A percentile compares a stretch with the other conserved stretches of the same genome.
These are phyloP conservation scores for Zymoseptoria brevis DNA, from an alignment of 2,329 filamentous ascomycete genomes.

Conservation along the genomic window DNA sequence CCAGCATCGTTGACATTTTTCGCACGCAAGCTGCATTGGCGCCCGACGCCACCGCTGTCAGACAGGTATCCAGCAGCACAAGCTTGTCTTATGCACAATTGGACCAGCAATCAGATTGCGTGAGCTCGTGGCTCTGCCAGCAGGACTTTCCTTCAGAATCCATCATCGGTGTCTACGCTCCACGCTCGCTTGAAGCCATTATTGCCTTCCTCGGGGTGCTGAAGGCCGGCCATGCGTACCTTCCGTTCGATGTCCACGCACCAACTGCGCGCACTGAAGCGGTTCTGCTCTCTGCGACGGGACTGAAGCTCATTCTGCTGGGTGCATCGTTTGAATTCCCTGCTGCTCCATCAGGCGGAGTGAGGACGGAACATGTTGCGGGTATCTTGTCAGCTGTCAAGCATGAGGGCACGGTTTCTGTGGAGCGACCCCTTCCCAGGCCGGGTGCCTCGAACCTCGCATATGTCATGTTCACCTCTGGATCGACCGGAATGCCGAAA, in stretches of 20 bases:
- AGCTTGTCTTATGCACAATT: conserved; percentile 2
- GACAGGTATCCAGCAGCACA: background rate
- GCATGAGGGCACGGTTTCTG: too few relatives aligned
- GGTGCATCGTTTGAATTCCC: background rate
- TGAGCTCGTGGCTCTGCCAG: conserved; percentile 2
- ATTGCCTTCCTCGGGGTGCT: conserved; percentile 5
- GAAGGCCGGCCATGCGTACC: conserved; percentile 1
- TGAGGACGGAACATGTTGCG: background rate
- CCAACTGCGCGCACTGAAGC: conserved; percentile 1
- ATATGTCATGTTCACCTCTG: conserved; percentile 14
- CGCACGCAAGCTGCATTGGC: background rate
- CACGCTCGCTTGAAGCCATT: conserved; percentile 1
- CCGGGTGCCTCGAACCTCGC: conserved; percentile 5
- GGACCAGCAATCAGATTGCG: conserved; percentile 1
- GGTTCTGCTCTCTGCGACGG: background rate
- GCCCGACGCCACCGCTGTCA: conserved; percentile 1
- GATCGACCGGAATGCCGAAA: conserved; percentile 13
- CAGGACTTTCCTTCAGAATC: conserved; percentile 1
- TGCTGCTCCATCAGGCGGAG: background rate
- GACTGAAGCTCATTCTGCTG: conserved; percentile 1
- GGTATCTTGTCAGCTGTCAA: too few relatives aligned
- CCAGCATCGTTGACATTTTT: background rate
- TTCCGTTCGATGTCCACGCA: conserved; percentile 6
- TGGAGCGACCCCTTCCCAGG: background rate
- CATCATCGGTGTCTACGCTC: conserved; percentile 2